phyloP scores from a whole-genome alignment of 2,329 filamentous ascomycete species.

The Hypoxylon rubiginosum region DNA sequence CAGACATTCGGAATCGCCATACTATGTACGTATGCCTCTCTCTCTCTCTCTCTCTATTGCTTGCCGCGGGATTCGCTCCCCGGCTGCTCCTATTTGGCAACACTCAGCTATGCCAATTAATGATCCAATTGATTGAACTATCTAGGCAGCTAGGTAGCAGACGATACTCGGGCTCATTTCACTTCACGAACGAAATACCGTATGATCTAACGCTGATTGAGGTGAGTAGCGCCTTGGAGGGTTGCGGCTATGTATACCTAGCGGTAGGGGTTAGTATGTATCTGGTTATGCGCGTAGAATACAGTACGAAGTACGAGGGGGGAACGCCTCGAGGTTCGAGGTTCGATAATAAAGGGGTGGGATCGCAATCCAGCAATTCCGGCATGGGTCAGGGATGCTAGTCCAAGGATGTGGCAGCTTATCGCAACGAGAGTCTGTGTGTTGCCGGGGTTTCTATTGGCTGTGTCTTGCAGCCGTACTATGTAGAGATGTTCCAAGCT shows the following conservation, averaged over 20 bases:
- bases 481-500: constrained; percentile 32
- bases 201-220: constrained; percentile 20
- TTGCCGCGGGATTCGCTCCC: constrained; percentile 6
- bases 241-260: constrained; percentile 42
- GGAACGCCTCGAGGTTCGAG: too few relatives aligned
- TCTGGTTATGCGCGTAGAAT: constrained; percentile 14
- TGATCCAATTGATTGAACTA: constrained; percentile 14
- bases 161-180: not conserved
- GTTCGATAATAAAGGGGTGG: constrained; percentile 34
- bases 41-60: too few relatives aligned
- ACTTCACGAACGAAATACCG: constrained; percentile 16
- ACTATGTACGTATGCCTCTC: constrained; percentile 1
- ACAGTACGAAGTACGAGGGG: too few relatives aligned
- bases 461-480: constrained; percentile 23
- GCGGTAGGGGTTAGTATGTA: not conserved
- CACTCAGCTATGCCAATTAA: constrained; percentile 1
- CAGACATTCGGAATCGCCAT: constrained; percentile 7
- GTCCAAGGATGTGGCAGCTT: constrained; percentile 41
- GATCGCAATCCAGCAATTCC: constrained; percentile 27
- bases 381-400: constrained; percentile 31
- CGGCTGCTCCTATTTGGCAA: not conserved
- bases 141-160: constrained; percentile 9
- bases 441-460: constrained; percentile 39
- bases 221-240: constrained; percentile 6
- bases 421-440: constrained; percentile 38